Evolutionary conservation across 2,329 filamentous ascomycete species (phyloP).

Genomic region (Verticillium alfalfae): DNA sequence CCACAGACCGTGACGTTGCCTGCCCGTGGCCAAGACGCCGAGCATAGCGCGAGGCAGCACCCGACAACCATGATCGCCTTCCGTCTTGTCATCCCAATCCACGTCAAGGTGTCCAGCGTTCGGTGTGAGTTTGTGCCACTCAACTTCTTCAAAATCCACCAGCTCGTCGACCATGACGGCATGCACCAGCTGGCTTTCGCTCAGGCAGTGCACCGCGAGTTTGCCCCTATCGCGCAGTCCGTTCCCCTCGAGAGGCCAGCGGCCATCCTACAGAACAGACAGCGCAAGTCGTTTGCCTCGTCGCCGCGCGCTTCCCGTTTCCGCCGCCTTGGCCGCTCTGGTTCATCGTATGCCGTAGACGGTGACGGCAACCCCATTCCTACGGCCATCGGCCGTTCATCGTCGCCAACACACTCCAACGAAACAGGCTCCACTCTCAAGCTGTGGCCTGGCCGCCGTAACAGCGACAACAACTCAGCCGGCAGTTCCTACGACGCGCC

Average conservation of each 20-base stretch:
- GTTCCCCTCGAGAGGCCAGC: slow-evolving; percentile 13
- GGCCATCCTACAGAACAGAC: slow-evolving; percentile 8
- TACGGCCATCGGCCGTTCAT: slow-evolving; percentile 15
- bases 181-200: slow-evolving; percentile 54
- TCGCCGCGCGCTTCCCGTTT: slow-evolving; percentile 2
- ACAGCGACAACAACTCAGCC: slow-evolving; percentile 9
- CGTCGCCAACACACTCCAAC: slow-evolving; percentile 17
- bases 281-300: slow-evolving; percentile 2
- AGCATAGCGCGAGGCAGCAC: slow-evolving; percentile 11
- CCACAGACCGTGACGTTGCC: slow-evolving; percentile 36
- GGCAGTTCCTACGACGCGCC: slow-evolving; percentile 8
- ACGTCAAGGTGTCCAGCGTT: slow-evolving; percentile 43
- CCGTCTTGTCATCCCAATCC: slow-evolving; percentile 56
- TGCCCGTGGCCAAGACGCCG: slow-evolving; percentile 4
- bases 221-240: slow-evolving; percentile 42
- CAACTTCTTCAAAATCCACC: slow-evolving; percentile 60
- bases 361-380: slow-evolving; percentile 21
- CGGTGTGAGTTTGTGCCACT: slow-evolving; percentile 56
- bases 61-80: slow-evolving; percentile 45
- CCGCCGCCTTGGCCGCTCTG: slow-evolving; percentile 4
- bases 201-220: slow-evolving; percentile 54
- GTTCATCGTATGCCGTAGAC: slow-evolving; percentile 16
- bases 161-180: slow-evolving; percentile 52
- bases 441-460: slow-evolving; percentile 19
- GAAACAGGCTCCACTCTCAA: slow-evolving; percentile 25